A percentile compares a stretch with the other conserved stretches of the same genome.
phyloP scores from a whole-genome alignment of 208 protist genomes.

The Naegleria fowleri region DNA sequence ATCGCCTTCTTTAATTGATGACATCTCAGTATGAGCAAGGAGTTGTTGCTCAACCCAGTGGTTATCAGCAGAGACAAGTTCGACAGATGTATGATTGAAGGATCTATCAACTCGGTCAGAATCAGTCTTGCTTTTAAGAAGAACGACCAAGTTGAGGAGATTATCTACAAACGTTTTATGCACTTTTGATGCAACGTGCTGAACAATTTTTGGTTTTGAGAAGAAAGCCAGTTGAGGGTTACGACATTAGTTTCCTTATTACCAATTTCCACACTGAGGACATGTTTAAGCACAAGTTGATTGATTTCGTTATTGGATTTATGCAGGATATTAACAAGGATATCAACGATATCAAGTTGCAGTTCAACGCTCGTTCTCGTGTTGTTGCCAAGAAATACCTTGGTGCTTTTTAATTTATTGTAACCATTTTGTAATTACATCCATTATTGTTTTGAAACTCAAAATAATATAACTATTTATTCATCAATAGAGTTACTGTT shows the following conservation, averaged over 20 bases:
- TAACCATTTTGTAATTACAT: background rate
- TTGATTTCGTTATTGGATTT: slow-evolving; percentile 92
- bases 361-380: slow-evolving; percentile 68
- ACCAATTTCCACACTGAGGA: slow-evolving; percentile 89
- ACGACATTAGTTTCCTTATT: slow-evolving; percentile 93
- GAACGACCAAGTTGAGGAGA: slow-evolving; percentile 81
- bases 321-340: slow-evolving; percentile 91
- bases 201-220: slow-evolving; percentile 87
- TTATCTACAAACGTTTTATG: slow-evolving; percentile 85
- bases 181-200: slow-evolving; percentile 85
- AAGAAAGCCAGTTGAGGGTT: slow-evolving; percentile 82
- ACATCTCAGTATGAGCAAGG: slow-evolving; percentile 45
- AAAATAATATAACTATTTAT: too few species aligned
- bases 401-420: slow-evolving; percentile 24
- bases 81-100: slow-evolving; percentile 83
- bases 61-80: slow-evolving; percentile 59
- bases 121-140: slow-evolving; percentile 82
- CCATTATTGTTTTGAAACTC: too few species aligned
- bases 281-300: slow-evolving; percentile 85
- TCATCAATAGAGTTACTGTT: too few species aligned
- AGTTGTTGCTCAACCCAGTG: slow-evolving; percentile 77
- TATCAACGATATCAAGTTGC: slow-evolving; percentile 86
- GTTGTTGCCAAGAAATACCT: slow-evolving; percentile 68
- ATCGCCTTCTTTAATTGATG: background rate
- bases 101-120: slow-evolving; percentile 90